Conservation (phyloP, 176 grass and related monocot species). For the Lolium multiflorum region DNA sequence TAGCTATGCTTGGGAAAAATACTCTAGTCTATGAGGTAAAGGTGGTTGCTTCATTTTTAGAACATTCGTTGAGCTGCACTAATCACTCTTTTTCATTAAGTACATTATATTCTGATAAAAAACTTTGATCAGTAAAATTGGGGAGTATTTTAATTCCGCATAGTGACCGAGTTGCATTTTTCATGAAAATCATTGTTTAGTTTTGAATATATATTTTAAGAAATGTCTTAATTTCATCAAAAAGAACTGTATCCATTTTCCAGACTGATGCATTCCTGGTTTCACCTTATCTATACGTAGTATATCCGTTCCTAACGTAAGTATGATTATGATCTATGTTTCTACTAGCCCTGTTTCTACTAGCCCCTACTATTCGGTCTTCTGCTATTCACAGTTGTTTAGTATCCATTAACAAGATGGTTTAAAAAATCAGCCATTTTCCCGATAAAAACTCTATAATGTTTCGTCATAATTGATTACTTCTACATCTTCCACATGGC, state of each 20-base stretch:
- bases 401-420: background rate
- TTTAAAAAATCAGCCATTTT: constrained; percentile 14
- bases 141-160: constrained; percentile 19
- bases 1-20: constrained; percentile 86
- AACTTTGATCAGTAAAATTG: constrained; percentile 17
- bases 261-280: constrained; percentile 36
- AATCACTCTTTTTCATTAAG: constrained; percentile 10
- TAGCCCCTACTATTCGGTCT: background rate
- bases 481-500: constrained; percentile 22
- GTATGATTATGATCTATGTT: constrained; percentile 28
- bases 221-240: background rate
- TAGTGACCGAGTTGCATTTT: background rate
- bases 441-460: background rate
- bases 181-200: constrained; percentile 26
- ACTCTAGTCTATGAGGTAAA: constrained; percentile 93
- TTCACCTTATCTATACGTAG: constrained; percentile 26
- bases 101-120: constrained; percentile 2
- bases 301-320: constrained; percentile 15
- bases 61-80: constrained; percentile 2
- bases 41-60: constrained; percentile 22
- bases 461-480: constrained; percentile 35
- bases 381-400: constrained; percentile 36
- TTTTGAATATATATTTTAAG: constrained; percentile 30
- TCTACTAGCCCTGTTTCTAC: constrained; percentile 20
- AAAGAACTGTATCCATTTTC: constrained; percentile 4